Conservation (phyloP, 1,284 basidiomycete species). For the Puccinia coronata region DNA sequence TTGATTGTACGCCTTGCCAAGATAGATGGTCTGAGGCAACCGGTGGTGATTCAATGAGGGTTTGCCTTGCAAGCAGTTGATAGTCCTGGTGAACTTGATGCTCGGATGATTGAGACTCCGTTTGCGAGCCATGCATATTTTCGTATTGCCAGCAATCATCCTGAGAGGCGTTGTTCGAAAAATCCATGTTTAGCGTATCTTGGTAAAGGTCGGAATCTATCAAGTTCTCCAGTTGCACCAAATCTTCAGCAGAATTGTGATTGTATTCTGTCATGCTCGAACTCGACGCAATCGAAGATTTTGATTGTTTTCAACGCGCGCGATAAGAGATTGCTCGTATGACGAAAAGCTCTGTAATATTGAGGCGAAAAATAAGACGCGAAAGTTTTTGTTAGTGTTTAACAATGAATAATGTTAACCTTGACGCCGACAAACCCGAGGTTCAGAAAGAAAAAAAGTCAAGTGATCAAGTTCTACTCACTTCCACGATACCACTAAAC, state of each 20-base stretch:
- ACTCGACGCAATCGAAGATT: background rate
- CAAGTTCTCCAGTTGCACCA: background rate
- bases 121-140: background rate
- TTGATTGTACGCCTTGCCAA: background rate
- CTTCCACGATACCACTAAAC: background rate
- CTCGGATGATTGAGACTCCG: background rate
- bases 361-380: no score
- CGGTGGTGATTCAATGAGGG: background rate
- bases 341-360: no score
- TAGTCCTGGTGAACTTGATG: background rate
- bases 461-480: background rate
- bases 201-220: background rate
- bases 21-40: no score
- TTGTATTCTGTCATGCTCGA: constrained; percentile 9
- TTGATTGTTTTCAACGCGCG: background rate
- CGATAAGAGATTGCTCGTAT: background rate
- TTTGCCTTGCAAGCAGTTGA: background rate
- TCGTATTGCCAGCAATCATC: constrained; percentile 15
- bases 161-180: background rate
- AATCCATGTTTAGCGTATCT: background rate
- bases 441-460: background rate
- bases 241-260: background rate
- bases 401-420: no score
- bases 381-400: no score
- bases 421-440: no score